Evolutionary conservation across 139 green algal species (phyloP), one percentile per base, ranked within the genome.

Genomic region (Volvox reticuliferus): DNA sequence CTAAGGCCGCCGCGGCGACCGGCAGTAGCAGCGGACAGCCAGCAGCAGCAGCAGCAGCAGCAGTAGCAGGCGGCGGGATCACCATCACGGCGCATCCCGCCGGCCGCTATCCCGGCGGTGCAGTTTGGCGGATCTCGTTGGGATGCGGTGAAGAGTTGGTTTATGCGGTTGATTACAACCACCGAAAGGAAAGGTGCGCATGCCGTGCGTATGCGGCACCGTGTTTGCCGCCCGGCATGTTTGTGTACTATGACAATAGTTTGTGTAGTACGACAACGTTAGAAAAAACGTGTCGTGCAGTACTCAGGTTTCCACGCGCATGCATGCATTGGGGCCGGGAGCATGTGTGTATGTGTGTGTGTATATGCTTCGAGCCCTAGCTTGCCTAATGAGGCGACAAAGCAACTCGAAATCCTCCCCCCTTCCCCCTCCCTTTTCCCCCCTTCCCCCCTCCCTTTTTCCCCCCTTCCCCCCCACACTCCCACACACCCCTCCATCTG

Each of bases 101-200:
- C 28, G 98, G 98, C 13, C 97, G 97, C 91, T 91, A 96, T 79
- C 79, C 99, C 30, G 98, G 98, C 24, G 98, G 98, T 62, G 90
- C 95, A 0, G 91, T 99, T 32, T 99, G 98, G 98, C 92, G 80
- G 65, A 94, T 95, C 1, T 65, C 76, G n/a, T 37, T 83, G 84
- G 37, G 44, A 37, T 85, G 75, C 76, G 95, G 93, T 0, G 95
- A 99, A 82, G 96, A 99, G 35, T 88, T 99, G 21, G 92, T 99
- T 63, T 99, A 99, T 85, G 98, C 97, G 1, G 93, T 97, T 5
- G 96, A 98, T 89, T 98, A 95, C 92, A 99, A 99, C 93, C 96
- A 99, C 93, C 90, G 92, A 18, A 97, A 94, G 88, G 97, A 98
- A 80, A 87, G 93, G 94, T 96, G 80, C 79, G 80, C n/a, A 16